Base-by-base conservation (phyloP, 164 flowering plant genomes). In the Annona cherimola region DNA sequence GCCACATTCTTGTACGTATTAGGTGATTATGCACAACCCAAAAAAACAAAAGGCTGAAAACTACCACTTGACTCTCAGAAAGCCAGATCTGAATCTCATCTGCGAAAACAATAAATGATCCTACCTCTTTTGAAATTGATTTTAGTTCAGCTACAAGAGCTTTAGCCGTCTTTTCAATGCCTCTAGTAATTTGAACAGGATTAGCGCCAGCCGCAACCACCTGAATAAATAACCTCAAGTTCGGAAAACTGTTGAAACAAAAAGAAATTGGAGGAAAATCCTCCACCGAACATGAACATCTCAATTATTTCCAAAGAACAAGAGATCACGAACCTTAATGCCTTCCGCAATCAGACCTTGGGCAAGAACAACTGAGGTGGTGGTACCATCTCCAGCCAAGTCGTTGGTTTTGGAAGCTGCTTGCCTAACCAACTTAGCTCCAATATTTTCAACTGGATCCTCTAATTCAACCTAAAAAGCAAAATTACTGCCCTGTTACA, bases 401-500 rank as follows among this genome's bases (percentile, higher is more conserved):
- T 96, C 99, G 81, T 96, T 96, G 61, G 99, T 96, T 86, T 93
- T 96, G 14, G 99, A 86, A 81, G 99, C 99, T 26, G 99, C 99
- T 79, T 96, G 99, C 68, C 99, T 88, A 69, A 96, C 99, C 67
- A 96, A 78, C 77, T 90, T 93, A 6, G 97, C 99, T 55, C 99
- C 99, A 72, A 96, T 92, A 77, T 96, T 96, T 81, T 96, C 99
- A 42, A 96, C 97, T 11, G 98, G 98, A 64, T 96, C 99, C 83
- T 93, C 99, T 81, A 96, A 81, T 81, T 93, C 98, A 75, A 93
- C 97, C 98, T 93, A 54, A 40, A 40, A 20, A 26, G 35, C 35
- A 26, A 19, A 20, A 50, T 50, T 5, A 50, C 14, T 50, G 57
- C 9, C 9, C 2, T 50, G 9, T 50, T 50, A 16, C 9, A 50